phyloP scores from a whole-genome alignment of 2,329 filamentous ascomycete genomes.

The Venturia oleaginea region DNA sequence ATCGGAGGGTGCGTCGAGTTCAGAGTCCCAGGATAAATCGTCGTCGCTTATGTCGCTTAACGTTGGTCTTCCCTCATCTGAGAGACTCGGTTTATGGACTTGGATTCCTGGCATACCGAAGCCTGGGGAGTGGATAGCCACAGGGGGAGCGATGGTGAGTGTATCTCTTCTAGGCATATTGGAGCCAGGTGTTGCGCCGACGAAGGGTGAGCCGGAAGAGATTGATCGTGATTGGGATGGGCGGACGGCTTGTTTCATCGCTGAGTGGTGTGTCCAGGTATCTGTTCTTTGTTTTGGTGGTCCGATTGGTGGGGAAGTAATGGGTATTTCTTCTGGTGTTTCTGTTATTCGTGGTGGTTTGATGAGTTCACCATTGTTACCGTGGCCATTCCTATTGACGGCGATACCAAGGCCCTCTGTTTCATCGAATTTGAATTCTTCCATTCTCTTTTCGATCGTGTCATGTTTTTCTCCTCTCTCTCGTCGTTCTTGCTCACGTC shows the following conservation, averaged over 20 bases:
- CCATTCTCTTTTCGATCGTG: constrained; percentile 5
- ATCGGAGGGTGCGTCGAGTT: constrained; percentile 26
- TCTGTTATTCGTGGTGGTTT: constrained; percentile 2
- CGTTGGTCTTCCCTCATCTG: constrained; percentile 5
- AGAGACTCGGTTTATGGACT: constrained; percentile 8
- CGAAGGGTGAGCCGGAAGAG: constrained; percentile 5
- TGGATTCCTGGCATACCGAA: constrained; percentile 10
- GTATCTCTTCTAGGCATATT: constrained; percentile 8
- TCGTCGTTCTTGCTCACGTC: constrained; percentile 15
- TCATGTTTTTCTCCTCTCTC: neutral
- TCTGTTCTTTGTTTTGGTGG: neutral
- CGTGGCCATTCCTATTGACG: constrained; percentile 1
- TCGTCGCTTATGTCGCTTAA: constrained; percentile 26
- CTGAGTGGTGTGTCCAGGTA: neutral
- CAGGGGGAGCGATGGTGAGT: constrained; percentile 1
- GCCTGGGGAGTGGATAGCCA: constrained; percentile 1
- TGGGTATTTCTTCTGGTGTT: constrained; percentile 2
- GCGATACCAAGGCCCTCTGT: constrained; percentile 11
- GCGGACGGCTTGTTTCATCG: constrained; percentile 1
- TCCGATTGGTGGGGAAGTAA: neutral
- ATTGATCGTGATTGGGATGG: neutral
- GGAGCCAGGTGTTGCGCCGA: neutral
- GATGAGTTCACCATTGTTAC: neutral
- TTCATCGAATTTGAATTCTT: constrained; percentile 12
- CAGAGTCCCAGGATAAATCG: constrained; percentile 32